These are phyloP conservation scores for Chaetomium sp. DNA, from an alignment of 2,329 filamentous ascomycete genomes.

Conservation along the genomic window DNA sequence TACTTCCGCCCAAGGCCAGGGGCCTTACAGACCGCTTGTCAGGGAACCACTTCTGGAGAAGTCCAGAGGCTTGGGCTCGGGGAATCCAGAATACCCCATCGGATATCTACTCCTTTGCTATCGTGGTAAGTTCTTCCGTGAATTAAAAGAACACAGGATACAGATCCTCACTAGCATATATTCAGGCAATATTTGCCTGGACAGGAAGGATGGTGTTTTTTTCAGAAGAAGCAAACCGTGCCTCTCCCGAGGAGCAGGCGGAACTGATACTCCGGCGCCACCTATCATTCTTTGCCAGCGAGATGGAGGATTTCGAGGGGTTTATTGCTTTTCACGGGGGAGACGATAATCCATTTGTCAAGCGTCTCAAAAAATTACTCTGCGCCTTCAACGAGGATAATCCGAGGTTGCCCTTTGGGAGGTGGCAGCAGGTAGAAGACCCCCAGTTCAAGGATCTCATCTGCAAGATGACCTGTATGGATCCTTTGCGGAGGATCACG, in stretches of 20 bases:
- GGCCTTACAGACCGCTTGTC: constrained; percentile 7
- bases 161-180: not conserved
- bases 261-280: constrained; percentile 8
- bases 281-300: constrained; percentile 1
- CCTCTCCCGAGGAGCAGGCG: constrained; percentile 1
- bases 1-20: not conserved
- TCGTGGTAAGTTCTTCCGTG: not conserved
- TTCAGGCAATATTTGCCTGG: constrained; percentile 10
- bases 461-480: constrained; percentile 8
- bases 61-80: constrained; percentile 10
- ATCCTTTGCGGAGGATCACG: constrained; percentile 7
- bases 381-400: not conserved
- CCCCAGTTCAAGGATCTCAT: constrained; percentile 7
- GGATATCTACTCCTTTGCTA: constrained; percentile 10
- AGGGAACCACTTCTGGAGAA: constrained; percentile 12
- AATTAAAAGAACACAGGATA: not conserved
- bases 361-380: constrained; percentile 1
- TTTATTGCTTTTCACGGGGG: constrained; percentile 9
- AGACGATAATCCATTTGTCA: constrained; percentile 4
- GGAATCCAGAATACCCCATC: constrained; percentile 6
- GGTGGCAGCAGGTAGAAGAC: constrained; percentile 7
- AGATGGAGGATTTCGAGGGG: constrained; percentile 1
- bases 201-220: constrained; percentile 3
- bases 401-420: not conserved
- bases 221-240: constrained; percentile 7